These are phyloP conservation scores for Manihot esculenta DNA, from an alignment of 441 rosid genomes.

Conservation along the genomic window DNA sequence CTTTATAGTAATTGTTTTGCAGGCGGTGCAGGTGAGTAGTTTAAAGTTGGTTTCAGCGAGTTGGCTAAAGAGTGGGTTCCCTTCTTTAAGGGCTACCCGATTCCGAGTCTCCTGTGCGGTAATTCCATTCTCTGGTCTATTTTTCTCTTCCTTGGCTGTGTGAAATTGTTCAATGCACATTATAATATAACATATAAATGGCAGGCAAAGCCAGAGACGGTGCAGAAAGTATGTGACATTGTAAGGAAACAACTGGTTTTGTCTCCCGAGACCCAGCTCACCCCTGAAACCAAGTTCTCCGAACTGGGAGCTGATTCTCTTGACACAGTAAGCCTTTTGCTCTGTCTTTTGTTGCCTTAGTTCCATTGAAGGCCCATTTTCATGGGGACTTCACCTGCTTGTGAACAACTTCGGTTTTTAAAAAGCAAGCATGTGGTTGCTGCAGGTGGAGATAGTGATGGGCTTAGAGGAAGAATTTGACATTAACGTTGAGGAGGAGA, in stretches of 20 bases:
- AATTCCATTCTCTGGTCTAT: constrained; percentile 5
- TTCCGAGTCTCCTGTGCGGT: constrained; percentile 54
- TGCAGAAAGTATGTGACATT: constrained; percentile 67
- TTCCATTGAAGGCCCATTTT: not conserved
- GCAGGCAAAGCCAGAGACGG: constrained; percentile 75
- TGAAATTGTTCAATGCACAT: not conserved
- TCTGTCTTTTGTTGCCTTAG: not conserved
- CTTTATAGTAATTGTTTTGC: not conserved
- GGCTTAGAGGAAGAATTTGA: constrained; percentile 65
- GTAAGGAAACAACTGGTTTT: constrained; percentile 69
- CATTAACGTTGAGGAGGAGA: constrained; percentile 61
- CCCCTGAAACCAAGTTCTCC: constrained; percentile 62
- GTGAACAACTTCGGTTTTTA: too few species aligned
- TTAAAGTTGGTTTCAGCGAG: constrained; percentile 35
- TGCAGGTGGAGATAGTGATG: constrained; percentile 82
- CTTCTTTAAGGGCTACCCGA: constrained; percentile 34
- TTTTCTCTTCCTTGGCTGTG: not conserved
- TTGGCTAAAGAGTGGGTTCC: constrained; percentile 31
- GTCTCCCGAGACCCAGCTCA: constrained; percentile 44
- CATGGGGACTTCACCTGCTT: too few species aligned
- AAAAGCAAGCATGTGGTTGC: not conserved
- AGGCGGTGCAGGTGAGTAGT: constrained; percentile 22
- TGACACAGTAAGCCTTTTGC: constrained; percentile 48
- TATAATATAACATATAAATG: not conserved
- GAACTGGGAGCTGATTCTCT: constrained; percentile 82